Percentiles rank a stretch among this genome's conserved stretches.
Evolutionary conservation across 495 filamentous ascomycete species (phyloP).

Genomic region (Hypoxylon cercidicola): DNA sequence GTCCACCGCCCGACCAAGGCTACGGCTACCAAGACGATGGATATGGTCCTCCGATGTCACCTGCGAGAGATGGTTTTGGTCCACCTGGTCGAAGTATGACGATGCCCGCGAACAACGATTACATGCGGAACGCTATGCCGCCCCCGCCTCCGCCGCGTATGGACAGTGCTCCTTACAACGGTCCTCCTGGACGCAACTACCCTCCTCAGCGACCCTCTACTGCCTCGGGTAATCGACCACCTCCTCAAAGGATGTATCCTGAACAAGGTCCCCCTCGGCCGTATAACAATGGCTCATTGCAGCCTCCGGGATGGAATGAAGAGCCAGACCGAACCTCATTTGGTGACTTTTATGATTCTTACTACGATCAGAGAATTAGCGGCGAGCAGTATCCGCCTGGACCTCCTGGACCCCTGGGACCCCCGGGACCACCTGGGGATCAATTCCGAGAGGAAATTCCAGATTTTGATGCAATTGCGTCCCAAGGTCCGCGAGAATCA

Average conservation of each 20-base stretch:
- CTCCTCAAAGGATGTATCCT: slow-evolving; percentile 58
- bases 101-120: slow-evolving; percentile 59
- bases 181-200: slow-evolving; percentile 54
- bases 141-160: slow-evolving; percentile 45
- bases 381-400: slow-evolving; percentile 46
- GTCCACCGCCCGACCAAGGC: slow-evolving; percentile 49
- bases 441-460: slow-evolving; percentile 69
- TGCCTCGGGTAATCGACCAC: slow-evolving; percentile 58
- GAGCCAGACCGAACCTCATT: slow-evolving; percentile 50
- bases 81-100: slow-evolving; percentile 63
- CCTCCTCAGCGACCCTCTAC: slow-evolving; percentile 60
- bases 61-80: slow-evolving; percentile 47
- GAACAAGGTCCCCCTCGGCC: slow-evolving; percentile 51
- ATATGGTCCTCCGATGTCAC: slow-evolving; percentile 47
- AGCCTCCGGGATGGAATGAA: slow-evolving; percentile 43
- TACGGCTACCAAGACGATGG: slow-evolving; percentile 52
- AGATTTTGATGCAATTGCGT: slow-evolving; percentile 75
- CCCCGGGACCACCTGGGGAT: slow-evolving; percentile 27
- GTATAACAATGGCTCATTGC: slow-evolving; percentile 40
- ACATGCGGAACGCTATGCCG: slow-evolving; percentile 49
- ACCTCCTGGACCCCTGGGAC: slow-evolving; percentile 37
- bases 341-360: slow-evolving; percentile 67
- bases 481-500: slow-evolving; percentile 56
- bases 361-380: slow-evolving; percentile 56
- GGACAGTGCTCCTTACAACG: slow-evolving; percentile 57